phyloP scores from a whole-genome alignment of 1,284 basidiomycete species.

The Coniferiporia weirii region DNA sequence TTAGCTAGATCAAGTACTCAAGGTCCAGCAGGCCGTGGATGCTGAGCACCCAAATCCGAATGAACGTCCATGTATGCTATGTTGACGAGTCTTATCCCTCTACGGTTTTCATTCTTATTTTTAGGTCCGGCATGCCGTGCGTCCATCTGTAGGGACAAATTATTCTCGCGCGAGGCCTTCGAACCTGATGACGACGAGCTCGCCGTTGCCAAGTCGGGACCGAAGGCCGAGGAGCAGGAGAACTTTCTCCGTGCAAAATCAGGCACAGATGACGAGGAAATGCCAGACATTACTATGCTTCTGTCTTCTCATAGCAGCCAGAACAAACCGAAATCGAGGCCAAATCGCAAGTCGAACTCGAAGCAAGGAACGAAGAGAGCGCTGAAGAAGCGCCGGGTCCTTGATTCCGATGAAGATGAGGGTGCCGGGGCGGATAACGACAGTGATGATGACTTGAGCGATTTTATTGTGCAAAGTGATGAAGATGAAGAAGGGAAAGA shows the following conservation, averaged over 20 bases:
- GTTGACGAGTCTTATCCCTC: neutral
- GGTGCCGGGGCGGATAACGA: conserved; percentile 28
- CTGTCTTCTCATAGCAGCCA: neutral
- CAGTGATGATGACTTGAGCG: conserved; percentile 40
- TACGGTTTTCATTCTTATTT: neutral
- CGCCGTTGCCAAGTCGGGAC: conserved; percentile 17
- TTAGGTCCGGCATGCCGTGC: conserved; percentile 47
- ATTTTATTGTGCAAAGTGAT: conserved; percentile 49
- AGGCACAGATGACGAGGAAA: conserved; percentile 14
- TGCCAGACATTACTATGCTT: conserved; percentile 1
- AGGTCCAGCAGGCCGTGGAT: conserved; percentile 16
- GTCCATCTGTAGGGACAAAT: conserved; percentile 33
- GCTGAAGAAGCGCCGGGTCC: conserved; percentile 6
- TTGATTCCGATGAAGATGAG: conserved; percentile 19
- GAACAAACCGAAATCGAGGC: conserved; percentile 24
- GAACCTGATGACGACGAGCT: conserved; percentile 45
- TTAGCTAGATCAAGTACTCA: conserved; percentile 6
- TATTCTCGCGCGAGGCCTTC: conserved; percentile 46
- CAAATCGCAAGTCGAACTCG: conserved; percentile 20
- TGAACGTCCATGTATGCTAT: conserved; percentile 48
- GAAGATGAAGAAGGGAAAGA: conserved; percentile 44
- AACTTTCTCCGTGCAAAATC: neutral
- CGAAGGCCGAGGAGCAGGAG: conserved; percentile 2
- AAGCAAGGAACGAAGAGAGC: conserved; percentile 2
- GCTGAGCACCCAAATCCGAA: conserved; percentile 31